Conservation (phyloP, 495 filamentous ascomycete genomes). For the Penicillium paxilli region DNA sequence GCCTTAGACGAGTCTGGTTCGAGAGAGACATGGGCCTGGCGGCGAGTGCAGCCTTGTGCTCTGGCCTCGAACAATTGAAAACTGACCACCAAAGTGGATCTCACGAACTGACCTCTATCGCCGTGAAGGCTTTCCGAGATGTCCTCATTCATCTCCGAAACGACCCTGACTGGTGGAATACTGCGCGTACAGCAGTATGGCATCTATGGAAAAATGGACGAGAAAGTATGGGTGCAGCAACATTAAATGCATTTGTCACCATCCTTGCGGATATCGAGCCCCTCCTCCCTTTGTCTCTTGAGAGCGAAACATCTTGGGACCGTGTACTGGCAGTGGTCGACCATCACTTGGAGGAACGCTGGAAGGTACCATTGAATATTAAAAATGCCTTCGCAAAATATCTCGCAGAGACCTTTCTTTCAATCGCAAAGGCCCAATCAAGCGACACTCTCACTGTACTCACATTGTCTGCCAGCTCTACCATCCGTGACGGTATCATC, state of each 20-base stretch:
- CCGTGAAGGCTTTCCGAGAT: conserved; percentile 47
- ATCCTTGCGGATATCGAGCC: conserved; percentile 41
- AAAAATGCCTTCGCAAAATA: conserved; percentile 37
- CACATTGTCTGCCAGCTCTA: conserved; percentile 62
- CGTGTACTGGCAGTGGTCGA: conserved; percentile 29
- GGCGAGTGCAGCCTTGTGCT: conserved; percentile 42
- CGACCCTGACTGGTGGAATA: conserved; percentile 49
- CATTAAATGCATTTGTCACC: conserved; percentile 49
- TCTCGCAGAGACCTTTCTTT: conserved; percentile 26
- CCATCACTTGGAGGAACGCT: conserved; percentile 30
- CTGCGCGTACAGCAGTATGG: conserved; percentile 58
- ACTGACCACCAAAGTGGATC: conserved; percentile 58
- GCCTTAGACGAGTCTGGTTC: conserved; percentile 57
- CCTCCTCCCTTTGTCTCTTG: conserved; percentile 6
- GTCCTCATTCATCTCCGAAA: conserved; percentile 28
- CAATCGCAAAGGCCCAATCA: conserved; percentile 12
- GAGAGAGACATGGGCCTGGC: conserved; percentile 42
- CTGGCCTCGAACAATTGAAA: conserved; percentile 46
- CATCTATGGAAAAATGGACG: conserved; percentile 63
- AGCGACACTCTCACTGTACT: conserved; percentile 45
- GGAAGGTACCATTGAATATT: conserved; percentile 23
- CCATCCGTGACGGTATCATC: conserved; percentile 48
- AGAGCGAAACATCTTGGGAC: conserved; percentile 26
- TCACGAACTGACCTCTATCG: conserved; percentile 51
- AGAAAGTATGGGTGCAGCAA: conserved; percentile 63